Percentiles rank a stretch among this genome's conserved stretches.
phyloP scores from a whole-genome alignment of 345 rosid species.

The Atalantia buxifolia region DNA sequence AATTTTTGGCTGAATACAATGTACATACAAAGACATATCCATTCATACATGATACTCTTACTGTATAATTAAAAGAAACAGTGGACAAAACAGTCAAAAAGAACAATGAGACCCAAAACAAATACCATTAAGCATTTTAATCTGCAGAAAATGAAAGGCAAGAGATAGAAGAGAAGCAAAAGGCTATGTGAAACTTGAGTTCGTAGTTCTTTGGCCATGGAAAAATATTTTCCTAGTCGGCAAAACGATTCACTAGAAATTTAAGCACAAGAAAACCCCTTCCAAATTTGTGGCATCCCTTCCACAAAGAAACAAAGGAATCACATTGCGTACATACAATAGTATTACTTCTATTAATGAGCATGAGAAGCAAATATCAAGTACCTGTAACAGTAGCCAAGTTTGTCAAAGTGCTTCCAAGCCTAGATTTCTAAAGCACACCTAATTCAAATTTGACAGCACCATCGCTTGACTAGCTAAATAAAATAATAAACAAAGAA shows the following conservation, averaged over 20 bases:
- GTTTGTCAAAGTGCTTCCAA: neutral
- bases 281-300: neutral
- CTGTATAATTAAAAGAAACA: neutral
- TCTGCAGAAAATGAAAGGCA: neutral
- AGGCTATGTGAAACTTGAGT: neutral
- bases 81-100: neutral
- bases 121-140: neutral
- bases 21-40: neutral
- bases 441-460: neutral
- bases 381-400: neutral
- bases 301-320: neutral
- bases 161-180: neutral
- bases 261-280: neutral
- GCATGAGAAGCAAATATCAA: neutral
- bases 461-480: neutral
- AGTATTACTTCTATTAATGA: neutral
- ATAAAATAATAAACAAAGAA: neutral
- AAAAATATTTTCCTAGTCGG: neutral
- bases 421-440: neutral
- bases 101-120: neutral
- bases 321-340: neutral
- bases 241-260: neutral
- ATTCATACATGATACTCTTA: neutral
- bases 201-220: neutral
- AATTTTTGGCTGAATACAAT: conserved; percentile 60